A percentile compares a stretch with the other conserved stretches of the same genome.
phyloP scores from a whole-genome alignment of 2,329 filamentous ascomycete species.

The Cladobotryum protrusum region DNA sequence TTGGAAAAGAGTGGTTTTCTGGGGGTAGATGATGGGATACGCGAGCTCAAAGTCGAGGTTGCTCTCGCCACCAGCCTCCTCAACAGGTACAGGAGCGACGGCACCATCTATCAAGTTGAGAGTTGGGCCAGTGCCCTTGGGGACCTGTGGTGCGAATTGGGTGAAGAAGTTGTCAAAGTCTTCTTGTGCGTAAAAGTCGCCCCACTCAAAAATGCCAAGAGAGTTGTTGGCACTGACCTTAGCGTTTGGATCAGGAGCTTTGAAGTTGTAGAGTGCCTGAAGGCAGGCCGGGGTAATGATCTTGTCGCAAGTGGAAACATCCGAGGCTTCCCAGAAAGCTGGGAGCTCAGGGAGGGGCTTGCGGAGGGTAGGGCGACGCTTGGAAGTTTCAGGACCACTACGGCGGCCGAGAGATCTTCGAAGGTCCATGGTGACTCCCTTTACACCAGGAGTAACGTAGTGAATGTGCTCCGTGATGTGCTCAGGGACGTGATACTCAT shows the following conservation, averaged over 20 bases:
- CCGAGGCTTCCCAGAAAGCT: not conserved
- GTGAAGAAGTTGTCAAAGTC: constrained; percentile 44
- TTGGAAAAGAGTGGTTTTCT: constrained; percentile 39
- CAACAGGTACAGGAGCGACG: constrained; percentile 7
- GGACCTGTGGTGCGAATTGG: constrained; percentile 25
- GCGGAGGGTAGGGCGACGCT: not conserved
- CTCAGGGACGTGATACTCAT: constrained; percentile 33
- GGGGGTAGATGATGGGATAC: constrained; percentile 46
- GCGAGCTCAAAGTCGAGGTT: constrained; percentile 44
- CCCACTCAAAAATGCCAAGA: constrained; percentile 45
- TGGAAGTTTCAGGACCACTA: not conserved
- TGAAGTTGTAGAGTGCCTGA: constrained; percentile 38
- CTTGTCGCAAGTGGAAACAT: constrained; percentile 36
- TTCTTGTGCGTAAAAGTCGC: constrained; percentile 44
- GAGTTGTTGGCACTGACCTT: constrained; percentile 31
- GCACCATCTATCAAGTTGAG: constrained; percentile 13
- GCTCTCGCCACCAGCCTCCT: constrained; percentile 31
- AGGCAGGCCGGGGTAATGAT: constrained; percentile 53
- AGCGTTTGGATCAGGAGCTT: constrained; percentile 18
- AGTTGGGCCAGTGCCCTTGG: constrained; percentile 10
- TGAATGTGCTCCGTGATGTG: constrained; percentile 32
- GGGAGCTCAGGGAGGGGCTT: constrained; percentile 2
- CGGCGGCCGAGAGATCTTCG: not conserved
- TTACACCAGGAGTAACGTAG: constrained; percentile 33
- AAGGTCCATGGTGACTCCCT: constrained; percentile 8